phyloP scores from a whole-genome alignment of 1,284 basidiomycete genomes.

The Pseudozyma tsukubaensis region DNA sequence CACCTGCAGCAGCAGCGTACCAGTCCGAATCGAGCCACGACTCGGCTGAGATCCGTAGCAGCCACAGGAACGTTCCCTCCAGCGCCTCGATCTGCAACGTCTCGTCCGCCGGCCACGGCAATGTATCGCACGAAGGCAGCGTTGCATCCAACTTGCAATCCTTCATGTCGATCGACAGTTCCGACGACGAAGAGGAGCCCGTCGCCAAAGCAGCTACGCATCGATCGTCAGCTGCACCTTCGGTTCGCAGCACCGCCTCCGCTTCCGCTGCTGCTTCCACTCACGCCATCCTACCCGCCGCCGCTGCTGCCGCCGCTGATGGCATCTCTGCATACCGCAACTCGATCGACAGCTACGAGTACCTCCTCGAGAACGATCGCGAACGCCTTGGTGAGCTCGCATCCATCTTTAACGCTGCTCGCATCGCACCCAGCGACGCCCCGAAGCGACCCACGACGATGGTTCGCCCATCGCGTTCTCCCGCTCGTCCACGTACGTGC shows the following conservation, averaged over 20 bases:
- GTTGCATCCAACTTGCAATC: slow-evolving; percentile 24
- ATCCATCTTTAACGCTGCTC: slow-evolving; percentile 25
- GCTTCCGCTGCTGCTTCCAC: slow-evolving; percentile 8
- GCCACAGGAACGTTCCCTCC: slow-evolving; percentile 1
- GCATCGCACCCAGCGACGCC: background rate
- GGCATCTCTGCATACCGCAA: slow-evolving; percentile 24
- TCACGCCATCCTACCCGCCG: background rate
- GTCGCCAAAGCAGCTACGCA: slow-evolving; percentile 4
- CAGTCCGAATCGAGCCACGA: slow-evolving; percentile 15
- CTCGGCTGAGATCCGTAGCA: slow-evolving; percentile 10
- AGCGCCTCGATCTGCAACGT: background rate
- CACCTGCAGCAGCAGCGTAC: background rate
- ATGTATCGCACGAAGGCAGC: slow-evolving; percentile 21
- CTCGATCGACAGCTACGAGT: slow-evolving; percentile 44
- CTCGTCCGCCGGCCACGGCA: slow-evolving; percentile 18
- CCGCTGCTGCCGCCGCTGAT: slow-evolving; percentile 4
- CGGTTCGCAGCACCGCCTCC: background rate
- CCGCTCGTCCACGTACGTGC: slow-evolving; percentile 19
- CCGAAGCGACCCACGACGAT: background rate
- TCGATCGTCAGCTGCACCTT: slow-evolving; percentile 2
- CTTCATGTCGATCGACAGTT: slow-evolving; percentile 54
- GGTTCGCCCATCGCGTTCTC: slow-evolving; percentile 8
- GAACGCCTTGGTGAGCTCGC: slow-evolving; percentile 34
- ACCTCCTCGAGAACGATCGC: slow-evolving; percentile 27
- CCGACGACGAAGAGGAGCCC: slow-evolving; percentile 32